Evolutionary conservation across 2,329 filamentous ascomycete species (phyloP), one percentile per base, ranked within the genome.

Genomic region (Stagonosporopsis chrysanthemi): DNA sequence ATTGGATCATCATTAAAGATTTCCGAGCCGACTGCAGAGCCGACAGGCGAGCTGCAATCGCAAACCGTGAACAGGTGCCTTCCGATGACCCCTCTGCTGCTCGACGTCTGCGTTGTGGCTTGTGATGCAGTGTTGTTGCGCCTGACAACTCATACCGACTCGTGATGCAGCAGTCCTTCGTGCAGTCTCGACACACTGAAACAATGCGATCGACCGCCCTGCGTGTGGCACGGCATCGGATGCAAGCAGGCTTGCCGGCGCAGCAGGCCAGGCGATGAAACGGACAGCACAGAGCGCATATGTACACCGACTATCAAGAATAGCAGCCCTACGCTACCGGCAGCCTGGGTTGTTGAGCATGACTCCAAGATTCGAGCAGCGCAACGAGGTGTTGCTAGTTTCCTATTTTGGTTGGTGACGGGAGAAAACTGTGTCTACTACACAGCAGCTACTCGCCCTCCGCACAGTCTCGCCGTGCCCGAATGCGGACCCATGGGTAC

Each of bases 211-310:
- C 55, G 50, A 35, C 49, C n/a, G 39, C 48, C 55, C 29, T 58
- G 39, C 39, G 39, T 41, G 50, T 58, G 26, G 50, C 35, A 58
- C 56, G 40, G 41, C 55, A 49, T 44, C 55, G 55, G 55, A 53
- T 52, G 44, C 33, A 29, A 19, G 40, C 41, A 46, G 46, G 35
- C 23, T 36, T 58, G 44, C 56, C 56, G 55, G 28, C 49, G 49
- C 48, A 35, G 50, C 28, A 41, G n/a, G 49, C 39, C 39, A 50
- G 44, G 45, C 40, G 31, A 36, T 41, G 33, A 48, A 44, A 35
- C 48, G 39, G 44, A 58, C 56, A 54, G 56, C 56, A 41, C 39
- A 51, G 41, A 49, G 44, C 44, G 39, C 48, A 49, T 54, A 28
- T 28, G 6, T 28, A 45, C 56, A 49, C 45, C 49, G 55, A 33